phyloP scores from a whole-genome alignment of 2,329 filamentous ascomycete genomes.

The Fusarium cyanostomum region DNA sequence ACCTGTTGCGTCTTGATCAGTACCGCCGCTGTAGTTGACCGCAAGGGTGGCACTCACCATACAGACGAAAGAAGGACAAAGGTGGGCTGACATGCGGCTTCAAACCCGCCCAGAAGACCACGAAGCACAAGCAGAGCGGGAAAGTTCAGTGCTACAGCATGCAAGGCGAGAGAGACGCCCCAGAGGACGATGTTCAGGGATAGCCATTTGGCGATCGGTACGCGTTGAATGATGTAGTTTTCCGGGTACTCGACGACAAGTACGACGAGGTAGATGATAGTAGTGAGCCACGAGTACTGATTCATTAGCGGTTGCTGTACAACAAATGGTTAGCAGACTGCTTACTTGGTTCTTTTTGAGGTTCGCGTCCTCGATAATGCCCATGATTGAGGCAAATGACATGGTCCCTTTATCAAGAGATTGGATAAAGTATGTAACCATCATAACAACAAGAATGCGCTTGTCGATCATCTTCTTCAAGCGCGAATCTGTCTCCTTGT shows the following conservation, averaged over 20 bases:
- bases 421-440: conserved; percentile 77
- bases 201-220: conserved; percentile 73
- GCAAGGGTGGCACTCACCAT: conserved; percentile 54
- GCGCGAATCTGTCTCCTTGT: no score
- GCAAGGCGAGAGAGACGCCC: conserved; percentile 67
- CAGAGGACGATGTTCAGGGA: conserved; percentile 70
- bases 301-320: neutral
- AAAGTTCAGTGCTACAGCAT: conserved; percentile 69
- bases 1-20: conserved; percentile 43
- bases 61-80: conserved; percentile 73
- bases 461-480: conserved; percentile 67
- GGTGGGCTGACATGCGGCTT: conserved; percentile 72
- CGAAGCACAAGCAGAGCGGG: conserved; percentile 66
- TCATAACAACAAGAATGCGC: conserved; percentile 75
- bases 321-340: neutral
- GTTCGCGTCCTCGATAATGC: conserved; percentile 60
- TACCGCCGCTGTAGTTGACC: neutral
- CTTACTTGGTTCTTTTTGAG: conserved; percentile 54
- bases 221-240: conserved; percentile 65
- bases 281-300: conserved; percentile 68
- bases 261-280: conserved; percentile 61
- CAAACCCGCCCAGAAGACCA: conserved; percentile 74
- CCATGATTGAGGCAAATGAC: conserved; percentile 72
- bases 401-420: conserved; percentile 74
- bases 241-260: conserved; percentile 77